phyloP scores from a whole-genome alignment of 2,329 filamentous ascomycete genomes.

The Hyphodiscus sp. region DNA sequence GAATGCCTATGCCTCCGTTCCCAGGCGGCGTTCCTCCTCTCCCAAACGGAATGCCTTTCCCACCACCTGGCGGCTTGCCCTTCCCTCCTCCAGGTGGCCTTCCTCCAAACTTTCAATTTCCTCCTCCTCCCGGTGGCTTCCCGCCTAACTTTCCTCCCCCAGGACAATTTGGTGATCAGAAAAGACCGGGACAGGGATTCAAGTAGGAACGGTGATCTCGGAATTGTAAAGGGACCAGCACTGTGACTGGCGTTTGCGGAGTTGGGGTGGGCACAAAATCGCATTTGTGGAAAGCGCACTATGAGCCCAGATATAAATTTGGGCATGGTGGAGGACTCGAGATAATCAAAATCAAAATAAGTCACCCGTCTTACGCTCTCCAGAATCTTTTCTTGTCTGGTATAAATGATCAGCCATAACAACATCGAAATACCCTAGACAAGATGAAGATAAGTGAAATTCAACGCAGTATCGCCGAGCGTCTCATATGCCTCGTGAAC shows the following conservation, averaged over 20 bases:
- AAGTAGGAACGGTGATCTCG: neutral
- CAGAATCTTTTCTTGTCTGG: too few relatives aligned
- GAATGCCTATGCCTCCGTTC: slow-evolving; percentile 38
- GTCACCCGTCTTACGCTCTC: too few relatives aligned
- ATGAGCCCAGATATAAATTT: too few relatives aligned
- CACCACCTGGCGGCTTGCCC: slow-evolving; percentile 14
- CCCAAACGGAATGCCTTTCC: slow-evolving; percentile 9
- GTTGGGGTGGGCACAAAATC: neutral
- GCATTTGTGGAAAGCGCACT: too few relatives aligned
- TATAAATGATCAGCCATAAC: too few relatives aligned
- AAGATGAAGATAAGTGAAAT: too few relatives aligned
- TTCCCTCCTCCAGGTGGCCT: slow-evolving; percentile 38
- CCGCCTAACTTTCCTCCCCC: slow-evolving; percentile 1
- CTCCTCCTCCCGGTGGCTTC: slow-evolving; percentile 30
- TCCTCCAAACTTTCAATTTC: slow-evolving; percentile 47
- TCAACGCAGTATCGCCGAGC: too few relatives aligned
- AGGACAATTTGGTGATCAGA: neutral
- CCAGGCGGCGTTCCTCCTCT: slow-evolving; percentile 30
- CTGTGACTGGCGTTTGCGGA: neutral
- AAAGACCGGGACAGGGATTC: neutral
- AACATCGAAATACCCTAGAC: too few relatives aligned
- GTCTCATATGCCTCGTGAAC: too few relatives aligned
- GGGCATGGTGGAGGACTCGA: too few relatives aligned
- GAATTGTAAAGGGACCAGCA: neutral
- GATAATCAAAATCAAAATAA: too few relatives aligned